Percentiles rank a stretch among this genome's conserved stretches.
phyloP scores from a whole-genome alignment of 176 grass and related monocot genomes.

The Cenchrus purpureus region DNA sequence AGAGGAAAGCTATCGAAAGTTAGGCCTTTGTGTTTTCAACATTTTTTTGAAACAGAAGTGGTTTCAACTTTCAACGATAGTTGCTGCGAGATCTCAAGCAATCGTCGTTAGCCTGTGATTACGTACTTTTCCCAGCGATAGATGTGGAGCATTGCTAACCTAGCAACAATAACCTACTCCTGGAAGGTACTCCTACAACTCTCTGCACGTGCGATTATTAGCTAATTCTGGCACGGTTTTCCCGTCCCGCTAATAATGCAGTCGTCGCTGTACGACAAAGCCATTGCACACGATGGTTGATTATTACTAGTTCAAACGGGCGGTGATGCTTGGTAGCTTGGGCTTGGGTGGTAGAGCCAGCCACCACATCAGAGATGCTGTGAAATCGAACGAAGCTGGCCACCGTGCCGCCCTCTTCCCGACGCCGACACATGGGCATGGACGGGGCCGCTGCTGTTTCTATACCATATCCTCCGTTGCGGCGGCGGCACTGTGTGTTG shows the following conservation, averaged over 20 bases:
- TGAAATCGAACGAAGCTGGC: no score
- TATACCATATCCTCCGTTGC: background rate
- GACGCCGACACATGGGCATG: slow-evolving; percentile 8
- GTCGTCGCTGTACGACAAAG: no score
- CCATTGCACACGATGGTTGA: no score
- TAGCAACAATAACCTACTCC: background rate
- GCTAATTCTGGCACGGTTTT: background rate
- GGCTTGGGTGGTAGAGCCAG: no score
- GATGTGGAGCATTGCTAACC: background rate
- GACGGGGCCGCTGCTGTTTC: background rate
- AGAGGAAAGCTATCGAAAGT: background rate
- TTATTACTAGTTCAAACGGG: no score
- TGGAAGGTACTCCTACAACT: background rate
- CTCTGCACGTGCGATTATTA: background rate
- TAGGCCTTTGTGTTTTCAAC: background rate
- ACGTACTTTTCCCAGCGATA: background rate
- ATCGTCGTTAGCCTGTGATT: background rate
- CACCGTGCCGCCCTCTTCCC: no score
- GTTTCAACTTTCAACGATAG: background rate
- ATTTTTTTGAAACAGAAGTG: no score
- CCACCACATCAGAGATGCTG: no score
- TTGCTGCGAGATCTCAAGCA: background rate
- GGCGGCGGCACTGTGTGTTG: background rate
- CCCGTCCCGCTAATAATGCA: background rate
- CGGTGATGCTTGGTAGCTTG: no score